Evolutionary conservation across 331 rosid genomes (phyloP).

Genomic region (Prunus yedoensis): DNA sequence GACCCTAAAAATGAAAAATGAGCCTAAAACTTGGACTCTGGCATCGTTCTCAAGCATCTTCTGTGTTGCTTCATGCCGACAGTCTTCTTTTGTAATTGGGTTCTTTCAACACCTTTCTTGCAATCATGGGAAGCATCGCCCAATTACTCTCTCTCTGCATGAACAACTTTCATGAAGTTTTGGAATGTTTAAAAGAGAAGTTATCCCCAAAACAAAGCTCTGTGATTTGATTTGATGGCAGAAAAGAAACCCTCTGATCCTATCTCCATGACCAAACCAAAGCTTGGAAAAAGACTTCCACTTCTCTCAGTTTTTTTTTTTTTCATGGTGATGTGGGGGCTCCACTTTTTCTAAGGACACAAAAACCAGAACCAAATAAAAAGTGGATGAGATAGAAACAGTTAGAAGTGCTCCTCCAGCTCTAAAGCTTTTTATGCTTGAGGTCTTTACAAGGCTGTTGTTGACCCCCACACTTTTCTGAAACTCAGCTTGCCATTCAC

Average conservation of each 20-base stretch:
- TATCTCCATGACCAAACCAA: conserved; percentile 17
- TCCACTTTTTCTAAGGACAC: conserved; percentile 17
- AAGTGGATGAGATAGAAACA: conserved; percentile 20
- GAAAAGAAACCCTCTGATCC: not conserved
- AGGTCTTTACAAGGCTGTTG: conserved; percentile 12
- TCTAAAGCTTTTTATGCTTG: conserved; percentile 31
- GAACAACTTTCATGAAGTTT: conserved; percentile 18
- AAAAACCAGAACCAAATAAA: conserved; percentile 9
- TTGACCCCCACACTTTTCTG: conserved; percentile 28
- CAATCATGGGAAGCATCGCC: conserved; percentile 43
- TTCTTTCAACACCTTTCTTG: conserved; percentile 32
- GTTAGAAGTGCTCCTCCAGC: conserved; percentile 61
- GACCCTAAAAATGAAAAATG: not conserved
- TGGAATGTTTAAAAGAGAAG: conserved; percentile 44
- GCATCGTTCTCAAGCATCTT: conserved; percentile 37
- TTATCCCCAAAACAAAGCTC: conserved; percentile 27
- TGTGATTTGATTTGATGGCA: conserved; percentile 32
- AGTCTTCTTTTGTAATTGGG: conserved; percentile 31
- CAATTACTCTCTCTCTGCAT: conserved; percentile 21
- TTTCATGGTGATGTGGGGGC: conserved; percentile 45
- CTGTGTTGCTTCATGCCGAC: conserved; percentile 54
- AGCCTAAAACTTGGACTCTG: not conserved
- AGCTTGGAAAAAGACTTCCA: conserved; percentile 49
- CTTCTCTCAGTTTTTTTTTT: conserved; percentile 20
- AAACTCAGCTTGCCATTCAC: conserved; percentile 14